These are phyloP conservation scores for Termitomyces heimii DNA, from an alignment of 768 basidiomycete genomes.

Conservation along the genomic window DNA sequence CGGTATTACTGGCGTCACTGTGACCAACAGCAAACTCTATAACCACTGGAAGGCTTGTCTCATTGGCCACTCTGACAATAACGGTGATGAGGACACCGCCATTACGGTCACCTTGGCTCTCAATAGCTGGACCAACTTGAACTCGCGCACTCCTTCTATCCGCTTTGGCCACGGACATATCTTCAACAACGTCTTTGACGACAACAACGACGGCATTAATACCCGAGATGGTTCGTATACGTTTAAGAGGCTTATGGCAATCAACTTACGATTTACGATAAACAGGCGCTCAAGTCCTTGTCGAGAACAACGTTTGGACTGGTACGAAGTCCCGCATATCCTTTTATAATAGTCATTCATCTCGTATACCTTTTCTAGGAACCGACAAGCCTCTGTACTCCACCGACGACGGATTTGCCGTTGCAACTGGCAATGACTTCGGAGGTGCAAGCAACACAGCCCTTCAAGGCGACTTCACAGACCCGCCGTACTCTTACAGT, in stretches of 20 bases:
- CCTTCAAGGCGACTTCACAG: constrained; percentile 25
- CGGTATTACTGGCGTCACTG: constrained; percentile 34
- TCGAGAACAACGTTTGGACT: constrained; percentile 42
- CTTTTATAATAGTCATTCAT: neutral
- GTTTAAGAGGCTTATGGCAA: neutral
- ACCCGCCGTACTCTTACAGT: constrained; percentile 28
- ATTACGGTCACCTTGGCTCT: constrained; percentile 37
- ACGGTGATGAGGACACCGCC: constrained; percentile 30
- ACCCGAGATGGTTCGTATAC: constrained; percentile 28
- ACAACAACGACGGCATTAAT: constrained; percentile 39
- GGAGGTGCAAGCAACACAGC: constrained; percentile 27
- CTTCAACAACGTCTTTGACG: constrained; percentile 39
- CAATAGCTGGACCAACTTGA: constrained; percentile 38
- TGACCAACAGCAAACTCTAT: constrained; percentile 35
- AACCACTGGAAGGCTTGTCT: constrained; percentile 42
- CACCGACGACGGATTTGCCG: constrained; percentile 35
- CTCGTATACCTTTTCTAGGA: constrained; percentile 7
- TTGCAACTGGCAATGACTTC: constrained; percentile 31
- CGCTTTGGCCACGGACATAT: constrained; percentile 41
- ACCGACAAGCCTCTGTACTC: constrained; percentile 33
- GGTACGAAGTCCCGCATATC: constrained; percentile 15
- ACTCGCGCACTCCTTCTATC: constrained; percentile 40
- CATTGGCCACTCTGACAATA: constrained; percentile 37
- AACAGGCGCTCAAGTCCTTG: constrained; percentile 37
- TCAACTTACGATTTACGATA: neutral